Conservation (phyloP, 139 green algal genomes). For the Chlamydomonas sp. region DNA sequence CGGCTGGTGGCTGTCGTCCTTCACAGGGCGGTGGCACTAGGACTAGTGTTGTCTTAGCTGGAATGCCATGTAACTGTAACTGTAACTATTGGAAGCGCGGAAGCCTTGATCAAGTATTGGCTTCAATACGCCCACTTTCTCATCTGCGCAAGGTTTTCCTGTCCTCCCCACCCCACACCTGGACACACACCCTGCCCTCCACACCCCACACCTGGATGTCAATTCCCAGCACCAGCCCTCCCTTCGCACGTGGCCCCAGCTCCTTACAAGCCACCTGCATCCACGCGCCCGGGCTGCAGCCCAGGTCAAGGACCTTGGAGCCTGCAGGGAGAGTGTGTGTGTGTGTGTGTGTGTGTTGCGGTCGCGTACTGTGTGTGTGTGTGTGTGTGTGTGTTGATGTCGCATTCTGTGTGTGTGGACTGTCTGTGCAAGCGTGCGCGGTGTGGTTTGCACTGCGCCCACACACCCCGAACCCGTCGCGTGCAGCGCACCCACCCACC, state of each 20-base stretch:
- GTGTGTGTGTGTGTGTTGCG: no score
- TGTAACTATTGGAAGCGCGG: no score
- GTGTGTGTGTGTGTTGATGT: no score
- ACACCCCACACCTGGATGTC: conserved; percentile 58
- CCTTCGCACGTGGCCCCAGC: conserved; percentile 47
- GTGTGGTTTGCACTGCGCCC: not conserved
- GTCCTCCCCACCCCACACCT: not conserved
- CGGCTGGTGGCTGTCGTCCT: no score
- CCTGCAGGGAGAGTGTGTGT: conserved; percentile 24
- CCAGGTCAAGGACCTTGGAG: conserved; percentile 7
- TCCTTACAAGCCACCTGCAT: conserved; percentile 61
- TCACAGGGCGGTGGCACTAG: no score
- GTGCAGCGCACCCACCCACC: no score
- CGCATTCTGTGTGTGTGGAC: not conserved
- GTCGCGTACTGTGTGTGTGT: no score
- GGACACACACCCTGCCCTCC: not conserved
- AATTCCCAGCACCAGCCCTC: conserved; percentile 63
- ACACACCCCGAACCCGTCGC: not conserved
- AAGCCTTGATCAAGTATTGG: no score
- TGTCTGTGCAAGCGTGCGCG: not conserved
- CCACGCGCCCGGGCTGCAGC: conserved; percentile 10
- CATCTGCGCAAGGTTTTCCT: not conserved
- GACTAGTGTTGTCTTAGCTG: no score
- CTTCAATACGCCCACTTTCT: not conserved
- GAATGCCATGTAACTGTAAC: no score